Conservation (phyloP, 495 filamentous ascomycete genomes). For the Talaromyces trachyspermus region DNA sequence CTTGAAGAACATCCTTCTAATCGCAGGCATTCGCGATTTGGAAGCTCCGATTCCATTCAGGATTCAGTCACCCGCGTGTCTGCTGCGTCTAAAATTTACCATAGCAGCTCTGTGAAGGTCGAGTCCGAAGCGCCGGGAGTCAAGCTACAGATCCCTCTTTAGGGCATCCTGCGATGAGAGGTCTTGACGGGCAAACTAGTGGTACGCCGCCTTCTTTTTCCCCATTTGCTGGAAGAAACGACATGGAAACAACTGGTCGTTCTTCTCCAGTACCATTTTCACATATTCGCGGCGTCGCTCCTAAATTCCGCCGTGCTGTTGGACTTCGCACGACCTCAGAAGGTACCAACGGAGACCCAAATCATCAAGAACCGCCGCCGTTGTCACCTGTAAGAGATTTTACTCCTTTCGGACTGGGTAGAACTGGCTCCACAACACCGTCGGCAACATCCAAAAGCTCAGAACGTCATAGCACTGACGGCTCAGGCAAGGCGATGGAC, state of each 20-base stretch:
- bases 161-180: slow-evolving; percentile 51
- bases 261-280: slow-evolving; percentile 42
- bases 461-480: slow-evolving; percentile 60
- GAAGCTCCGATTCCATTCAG: slow-evolving; percentile 57
- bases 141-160: slow-evolving; percentile 25
- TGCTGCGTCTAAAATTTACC: slow-evolving; percentile 51
- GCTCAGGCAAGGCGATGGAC: slow-evolving; percentile 57
- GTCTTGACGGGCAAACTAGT: slow-evolving; percentile 49
- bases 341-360: slow-evolving; percentile 58
- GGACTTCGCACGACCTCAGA: slow-evolving; percentile 80
- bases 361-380: slow-evolving; percentile 41
- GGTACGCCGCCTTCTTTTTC: slow-evolving; percentile 43
- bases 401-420: slow-evolving; percentile 54
- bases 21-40: slow-evolving; percentile 69
- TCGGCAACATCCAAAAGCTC: slow-evolving; percentile 72
- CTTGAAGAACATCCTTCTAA: slow-evolving; percentile 61
- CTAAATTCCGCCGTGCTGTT: slow-evolving; percentile 44
- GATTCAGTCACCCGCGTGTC: slow-evolving; percentile 33
- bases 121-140: slow-evolving; percentile 40
- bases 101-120: slow-evolving; percentile 41
- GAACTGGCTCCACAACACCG: slow-evolving; percentile 80
- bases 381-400: slow-evolving; percentile 59
- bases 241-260: slow-evolving; percentile 43
- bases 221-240: slow-evolving; percentile 40
- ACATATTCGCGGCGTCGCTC: slow-evolving; percentile 32